Base-by-base conservation (phyloP, 2,329 filamentous ascomycete genomes). In the Cordyceps sp. region DNA sequence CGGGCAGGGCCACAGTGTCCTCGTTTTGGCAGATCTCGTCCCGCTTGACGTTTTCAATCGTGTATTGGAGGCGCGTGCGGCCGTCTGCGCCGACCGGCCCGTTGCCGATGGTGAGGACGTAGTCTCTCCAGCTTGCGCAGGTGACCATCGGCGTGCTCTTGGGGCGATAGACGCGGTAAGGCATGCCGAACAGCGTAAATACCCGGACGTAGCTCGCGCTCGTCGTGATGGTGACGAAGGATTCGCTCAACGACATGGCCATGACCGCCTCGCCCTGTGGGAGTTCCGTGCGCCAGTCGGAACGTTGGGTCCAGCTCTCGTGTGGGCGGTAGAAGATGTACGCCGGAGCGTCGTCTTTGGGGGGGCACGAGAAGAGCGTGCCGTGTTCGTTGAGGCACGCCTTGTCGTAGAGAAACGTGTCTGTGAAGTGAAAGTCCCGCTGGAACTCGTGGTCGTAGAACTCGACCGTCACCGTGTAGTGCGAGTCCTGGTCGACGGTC, bases 301-400 rank as follows among this genome's bases (percentile, higher is more conserved):
- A 72, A 32, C 90, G 70, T 31, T 82, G 70, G 3, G 86, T 94
- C 90, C 90, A 98, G 1, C 83, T 92, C 58, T 98, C 88, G 49
- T 98, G 90, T 0, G 92, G 90, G 6, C 90, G 73, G 54, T 96
- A 98, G 55, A 93, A 94, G n/a, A 98, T 73, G 21, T 75, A 78
- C 4, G 88, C 82, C 3, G 81, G 75, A 9, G 53, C 44, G 36
- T 75, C 71, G 21, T 73, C 67, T 8, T 63, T 66, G 2, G 83
- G 73, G 16, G 77, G 80, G 37, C 81, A 88, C 1, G 85, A 80
- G 49, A 94, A 94, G 1, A 93, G 65, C 1, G 84, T 69, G 13
- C 90, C 88, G 34, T 82, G 76, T 36, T 92, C 80, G 43, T 82
- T 76, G 35, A 98, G 63, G 46, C 88, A 96, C 15, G 90, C 88